Base-by-base conservation (phyloP, 768 basidiomycete species). In the Mycena galericulata region DNA sequence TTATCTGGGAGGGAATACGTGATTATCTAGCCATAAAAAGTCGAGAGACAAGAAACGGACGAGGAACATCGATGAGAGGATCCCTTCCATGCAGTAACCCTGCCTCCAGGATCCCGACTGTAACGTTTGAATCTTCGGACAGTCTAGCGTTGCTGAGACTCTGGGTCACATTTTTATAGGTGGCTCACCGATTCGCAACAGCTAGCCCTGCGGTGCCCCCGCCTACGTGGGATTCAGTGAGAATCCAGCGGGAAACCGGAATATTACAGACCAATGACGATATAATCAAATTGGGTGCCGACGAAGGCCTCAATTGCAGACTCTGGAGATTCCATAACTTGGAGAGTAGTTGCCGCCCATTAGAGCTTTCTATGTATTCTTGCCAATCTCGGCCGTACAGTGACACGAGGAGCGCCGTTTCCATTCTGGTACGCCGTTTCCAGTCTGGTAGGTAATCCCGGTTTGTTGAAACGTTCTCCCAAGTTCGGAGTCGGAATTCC, bases 41-140 rank as follows among this genome's bases (percentile, higher is more conserved):
- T n/a, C n/a, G n/a, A n/a, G n/a, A n/a, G n/a, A 22, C 27, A 22
- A 3, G 14, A 24, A 7, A 5, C 2, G 17, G 10, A 47, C 50
- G 6, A 32, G 66, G 66, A 32, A 56, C 24, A 26, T 67, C 60
- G 22, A 67, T 67, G 1, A 67, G 5, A 20, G 36, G n/a, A 45
- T 67, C 66, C 49, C 62, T 62, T 3, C 56, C 53, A 15, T 36
- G 27, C 12, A 67, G 40, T 4, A 56, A 18, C 18, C 66, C 66
- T 22, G 66, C 66, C n/a, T 67, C 66, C 11, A 67, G 51, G 46
- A 67, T 50, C 11, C 53, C 59, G 15, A 67, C 66, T 32, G 62
- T 55, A 26, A 62, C 22, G n/a, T 26, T 24, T 1, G 58, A 26
- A 41, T 61, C 24, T 32, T 49, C 59, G 24, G 58, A 45, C 32